A percentile compares a stretch with the other conserved stretches of the same genome.
Conservation (phyloP, 2,329 filamentous ascomycete genomes). For the Kalmusia sp. region DNA sequence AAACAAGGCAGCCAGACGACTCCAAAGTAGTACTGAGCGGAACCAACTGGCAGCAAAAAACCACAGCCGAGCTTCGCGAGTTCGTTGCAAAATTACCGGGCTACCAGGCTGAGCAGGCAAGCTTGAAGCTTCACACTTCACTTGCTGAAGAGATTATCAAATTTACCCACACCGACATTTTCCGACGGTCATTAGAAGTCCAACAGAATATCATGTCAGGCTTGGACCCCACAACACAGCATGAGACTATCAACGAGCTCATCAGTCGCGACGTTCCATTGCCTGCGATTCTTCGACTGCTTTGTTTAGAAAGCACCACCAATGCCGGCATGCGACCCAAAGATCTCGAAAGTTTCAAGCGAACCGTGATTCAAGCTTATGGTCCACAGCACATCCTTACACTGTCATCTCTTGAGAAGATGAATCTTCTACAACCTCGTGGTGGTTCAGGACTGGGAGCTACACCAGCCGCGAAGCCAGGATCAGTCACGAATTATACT, state of each 20-base stretch:
- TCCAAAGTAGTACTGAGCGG: constrained; percentile 87
- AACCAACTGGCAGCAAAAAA: constrained; percentile 81
- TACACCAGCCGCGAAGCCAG: constrained; percentile 39
- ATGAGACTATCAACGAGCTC: constrained; percentile 92
- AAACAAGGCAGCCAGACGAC: constrained; percentile 86
- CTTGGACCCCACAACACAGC: constrained; percentile 85
- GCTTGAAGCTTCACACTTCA: constrained; percentile 88
- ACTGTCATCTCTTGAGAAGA: constrained; percentile 84
- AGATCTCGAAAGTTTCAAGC: constrained; percentile 88
- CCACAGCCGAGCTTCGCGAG: constrained; percentile 87
- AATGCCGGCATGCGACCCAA: constrained; percentile 86
- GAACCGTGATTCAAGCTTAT: constrained; percentile 88
- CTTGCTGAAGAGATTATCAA: constrained; percentile 96
- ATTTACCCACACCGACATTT: constrained; percentile 85
- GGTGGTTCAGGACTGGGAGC: constrained; percentile 56
- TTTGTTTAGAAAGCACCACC: constrained; percentile 92
- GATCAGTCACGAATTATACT: constrained; percentile 78
- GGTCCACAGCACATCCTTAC: constrained; percentile 95
- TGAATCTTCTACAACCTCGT: constrained; percentile 79
- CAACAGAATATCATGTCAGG: constrained; percentile 95
- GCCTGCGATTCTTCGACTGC: constrained; percentile 78
- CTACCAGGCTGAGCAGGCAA: constrained; percentile 92
- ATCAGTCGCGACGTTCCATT: constrained; percentile 86
- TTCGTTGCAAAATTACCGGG: constrained; percentile 93
- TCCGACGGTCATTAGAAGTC: constrained; percentile 86